Evolutionary conservation across 2,329 filamentous ascomycete genomes (phyloP).

Genomic region (Penicillium sp.): DNA sequence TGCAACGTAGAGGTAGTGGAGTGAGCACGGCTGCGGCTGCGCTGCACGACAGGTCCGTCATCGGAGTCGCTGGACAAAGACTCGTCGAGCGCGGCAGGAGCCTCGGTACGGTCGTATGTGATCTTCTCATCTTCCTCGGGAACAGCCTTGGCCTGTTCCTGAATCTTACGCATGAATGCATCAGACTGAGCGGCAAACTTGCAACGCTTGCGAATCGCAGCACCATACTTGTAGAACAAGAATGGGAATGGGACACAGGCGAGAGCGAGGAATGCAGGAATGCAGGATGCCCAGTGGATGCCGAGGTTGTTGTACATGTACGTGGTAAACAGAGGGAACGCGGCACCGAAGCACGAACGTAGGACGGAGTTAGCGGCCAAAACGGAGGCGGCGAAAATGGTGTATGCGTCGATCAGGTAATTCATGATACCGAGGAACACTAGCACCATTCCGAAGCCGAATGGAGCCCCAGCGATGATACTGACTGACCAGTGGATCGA

Average conservation of each 20-base stretch:
- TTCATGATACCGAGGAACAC: constrained; percentile 29
- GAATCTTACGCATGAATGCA: constrained; percentile 39
- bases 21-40: constrained; percentile 26
- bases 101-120: constrained; percentile 36
- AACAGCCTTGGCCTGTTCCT: constrained; percentile 23
- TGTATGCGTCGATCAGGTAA: constrained; percentile 30
- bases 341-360: constrained; percentile 27
- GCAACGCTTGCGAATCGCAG: constrained; percentile 23
- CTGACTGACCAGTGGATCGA: constrained; percentile 26
- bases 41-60: constrained; percentile 20
- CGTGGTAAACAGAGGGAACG: constrained; percentile 28
- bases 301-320: constrained; percentile 28
- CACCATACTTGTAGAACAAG: constrained; percentile 29
- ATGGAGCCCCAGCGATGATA: constrained; percentile 25
- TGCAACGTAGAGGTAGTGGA: constrained; percentile 29
- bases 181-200: constrained; percentile 32
- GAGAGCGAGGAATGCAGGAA: constrained; percentile 27
- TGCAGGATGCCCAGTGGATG: constrained; percentile 28
- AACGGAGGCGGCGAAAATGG: constrained; percentile 28
- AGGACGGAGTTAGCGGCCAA: constrained; percentile 27
- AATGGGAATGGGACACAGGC: constrained; percentile 29
- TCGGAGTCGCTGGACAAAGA: constrained; percentile 27
- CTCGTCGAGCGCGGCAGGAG: constrained; percentile 22
- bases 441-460: constrained; percentile 28
- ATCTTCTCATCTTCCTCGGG: constrained; percentile 23